phyloP scores from a whole-genome alignment of 345 rosid genomes.

The Gossypium herbaceum region DNA sequence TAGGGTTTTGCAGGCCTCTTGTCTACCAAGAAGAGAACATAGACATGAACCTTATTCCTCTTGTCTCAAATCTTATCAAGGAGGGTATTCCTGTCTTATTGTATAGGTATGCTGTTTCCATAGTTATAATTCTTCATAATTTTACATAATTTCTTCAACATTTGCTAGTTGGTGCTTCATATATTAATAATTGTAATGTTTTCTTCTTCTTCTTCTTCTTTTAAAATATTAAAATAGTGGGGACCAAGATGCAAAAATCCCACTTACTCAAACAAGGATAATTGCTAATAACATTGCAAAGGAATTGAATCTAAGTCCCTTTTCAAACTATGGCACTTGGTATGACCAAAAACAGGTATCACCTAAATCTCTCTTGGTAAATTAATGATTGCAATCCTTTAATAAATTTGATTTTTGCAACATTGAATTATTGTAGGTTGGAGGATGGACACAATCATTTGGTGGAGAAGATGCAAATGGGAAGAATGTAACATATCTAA shows the following conservation, averaged over 20 bases:
- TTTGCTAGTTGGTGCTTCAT: not conserved
- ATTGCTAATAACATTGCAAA: conserved; percentile 35
- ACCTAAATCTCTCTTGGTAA: too few species aligned
- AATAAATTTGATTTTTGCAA: not conserved
- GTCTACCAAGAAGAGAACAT: conserved; percentile 18
- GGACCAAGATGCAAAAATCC: conserved; percentile 31
- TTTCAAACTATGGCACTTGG: conserved; percentile 22
- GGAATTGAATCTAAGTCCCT: conserved; percentile 27
- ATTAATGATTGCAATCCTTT: not conserved
- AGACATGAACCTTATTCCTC: not conserved
- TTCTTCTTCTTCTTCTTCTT: not conserved
- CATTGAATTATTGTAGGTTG: not conserved
- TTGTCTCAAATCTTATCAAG: not conserved
- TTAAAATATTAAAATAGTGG: conserved; percentile 20
- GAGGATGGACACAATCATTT: not conserved
- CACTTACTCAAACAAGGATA: conserved; percentile 20
- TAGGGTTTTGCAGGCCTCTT: conserved; percentile 29
- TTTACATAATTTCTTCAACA: not conserved
- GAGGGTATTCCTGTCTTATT: not conserved
- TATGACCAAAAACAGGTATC: conserved; percentile 27
- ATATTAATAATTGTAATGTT: not conserved
- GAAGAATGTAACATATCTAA: not conserved
- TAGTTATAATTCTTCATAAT: not conserved
- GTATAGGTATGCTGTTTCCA: not conserved
- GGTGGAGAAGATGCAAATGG: not conserved